Base-by-base conservation (phyloP, 2,329 filamentous ascomycete genomes). In the Sporothrix luriei region DNA sequence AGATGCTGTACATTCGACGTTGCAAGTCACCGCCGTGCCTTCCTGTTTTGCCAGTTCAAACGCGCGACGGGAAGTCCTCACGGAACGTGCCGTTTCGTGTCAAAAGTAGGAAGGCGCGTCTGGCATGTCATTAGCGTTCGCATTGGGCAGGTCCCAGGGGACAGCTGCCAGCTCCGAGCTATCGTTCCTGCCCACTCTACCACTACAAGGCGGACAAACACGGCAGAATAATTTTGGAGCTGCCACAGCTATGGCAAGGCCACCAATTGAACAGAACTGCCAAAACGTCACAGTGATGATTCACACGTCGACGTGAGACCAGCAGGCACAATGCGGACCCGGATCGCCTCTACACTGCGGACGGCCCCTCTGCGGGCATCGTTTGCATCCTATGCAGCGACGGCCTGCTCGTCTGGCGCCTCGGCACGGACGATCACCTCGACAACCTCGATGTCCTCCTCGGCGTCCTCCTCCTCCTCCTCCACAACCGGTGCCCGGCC, bases 151-250 rank as follows among this genome's bases (percentile, higher is more conserved):
- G 21, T 24, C 3, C 11, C 38, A 61, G 38, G 54, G 21, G 7
- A 29, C 13, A n/a, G 54, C 54, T n/a, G 16, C 54, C 4, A 46
- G 38, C 38, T 26, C 54, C 38, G 46, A 61, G 11, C 57, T 26
- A n/a, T 10, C 38, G 38, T 14, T 14, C 16, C 49, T 52, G 24
- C 26, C 48, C 29, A 3, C 9, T 21, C 19, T 49, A 5, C 26
- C 6, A 24, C 2, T 5, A 16, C 10, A 52, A 33, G 29, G 61
- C 61, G 61, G 61, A 48, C 14, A 64, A 33, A 3, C 14, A 21
- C 61, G 57, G 61, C 61, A 64, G 61, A 64, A 64, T 48, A 64
- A 49, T 64, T 64, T 49, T n/a, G 24, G 61, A 46, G 57, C 57
- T 59, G 1, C 19, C 11, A 7, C 21, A 29, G n/a, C 51, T 26